Evolutionary conservation across 371 early-diverging fungal genomes (phyloP), one percentile per base, ranked within the genome.

Genomic region (Actinomortierella wolfii): DNA sequence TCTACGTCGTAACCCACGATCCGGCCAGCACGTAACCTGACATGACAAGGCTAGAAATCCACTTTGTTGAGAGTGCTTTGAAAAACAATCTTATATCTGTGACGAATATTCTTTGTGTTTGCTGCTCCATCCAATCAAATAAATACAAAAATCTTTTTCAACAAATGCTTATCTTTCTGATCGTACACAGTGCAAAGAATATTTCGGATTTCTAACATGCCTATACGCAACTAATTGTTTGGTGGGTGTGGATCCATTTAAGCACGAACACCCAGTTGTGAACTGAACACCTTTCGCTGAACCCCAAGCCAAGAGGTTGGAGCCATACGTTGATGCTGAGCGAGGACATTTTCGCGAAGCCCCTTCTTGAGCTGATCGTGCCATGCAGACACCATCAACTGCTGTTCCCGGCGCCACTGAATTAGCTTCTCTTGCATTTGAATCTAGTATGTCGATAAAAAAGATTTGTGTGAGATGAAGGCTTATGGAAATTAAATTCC

Each of bases 341-440:
- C 44, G 68, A 78, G 53, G 58, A 83, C 78, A 56, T 82, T 81
- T 64, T 61, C 79, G 59, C 73, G 81, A 42, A 75, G 67, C 56
- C 67, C 82, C 90, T 68, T 88, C 67, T 69, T 83, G 79, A 64
- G 74, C 82, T 63, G 81, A 83, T 89, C 86, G 60, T 88, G 83
- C 92, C 91, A 92, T 29, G 94, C 93, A 14, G 91, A 87, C 23
- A 87, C 76, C 59, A 95, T 86, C 55, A 91, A 64, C 55, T 76
- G 79, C 61, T 89, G 88, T 57, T 95, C 95, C 51, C 90, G 84
- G 40, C 78, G 85, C 45, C 67, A 77, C 77, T 77, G 84, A 29
- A 64, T 76, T 52, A 77, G 85, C 39, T 83, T 67, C 63, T 90
- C 91, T 51, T 83, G 79, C 43, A 81, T 54, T 64, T 89, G 82